Evolutionary conservation across 805 yeast genomes (phyloP), one percentile per base, ranked within the genome.

Genomic region (Nakazawaea wickerhamii): DNA sequence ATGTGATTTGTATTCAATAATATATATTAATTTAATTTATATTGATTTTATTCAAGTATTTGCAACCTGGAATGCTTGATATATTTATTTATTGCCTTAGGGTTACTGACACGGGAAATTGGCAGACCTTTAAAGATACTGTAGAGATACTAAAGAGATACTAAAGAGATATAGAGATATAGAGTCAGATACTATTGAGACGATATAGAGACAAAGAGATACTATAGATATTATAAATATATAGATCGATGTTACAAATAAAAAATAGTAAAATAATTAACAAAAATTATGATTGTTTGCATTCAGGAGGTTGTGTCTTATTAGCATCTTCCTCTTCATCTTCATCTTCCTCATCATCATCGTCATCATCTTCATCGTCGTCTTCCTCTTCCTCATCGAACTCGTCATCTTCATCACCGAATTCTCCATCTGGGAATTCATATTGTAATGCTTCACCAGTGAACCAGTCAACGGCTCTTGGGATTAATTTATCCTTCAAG

Each of bases 391-490:
- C 82, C 2, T 72, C 82, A 17, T 68, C 77, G 14, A 75, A 86
- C 8, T 73, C 88, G 11, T 75, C 78, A 18, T 70, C 76, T 31
- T 67, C 81, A 14, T 73, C 86, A 26, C 74, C 75, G 48, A 66
- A 70, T 38, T 63, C 71, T 9, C 44, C 50, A 15, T 52, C 57
- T 26, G 53, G 64, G 40, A 70, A 77, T 50, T 76, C 83, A 58
- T 76, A 85, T 44, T 85, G 95, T 46, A 91, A 74, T 19, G 99
- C 99, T 51, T 88, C 88, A 37, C 99, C 99, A 8, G 99, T 91
- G 64, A 89, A 93, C 98, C 99, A 93, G 63, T 91, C 98, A 55
- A 93, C 77, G 40, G 98, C 98, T 60, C 96, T 81, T 49, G 98
- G 97, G 49, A 93, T 82, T 59, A 93, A 75, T 64, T 93, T 85